Base-by-base conservation (phyloP, 2,329 filamentous ascomycete species). In the Zymoseptoria crescenta region DNA sequence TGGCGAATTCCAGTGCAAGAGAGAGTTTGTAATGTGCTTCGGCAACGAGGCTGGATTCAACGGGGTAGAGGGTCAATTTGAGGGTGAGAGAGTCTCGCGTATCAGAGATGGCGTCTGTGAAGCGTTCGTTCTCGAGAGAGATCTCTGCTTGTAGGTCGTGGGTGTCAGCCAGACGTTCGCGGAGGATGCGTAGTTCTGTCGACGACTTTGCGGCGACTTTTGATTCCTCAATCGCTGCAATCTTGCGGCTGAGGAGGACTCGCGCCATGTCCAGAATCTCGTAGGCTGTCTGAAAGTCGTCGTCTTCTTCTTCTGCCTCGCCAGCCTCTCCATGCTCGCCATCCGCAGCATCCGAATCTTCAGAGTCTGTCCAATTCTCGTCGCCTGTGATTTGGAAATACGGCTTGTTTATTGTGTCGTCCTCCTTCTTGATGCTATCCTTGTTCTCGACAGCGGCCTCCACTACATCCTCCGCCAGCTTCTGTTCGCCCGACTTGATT, bases 21-120 rank as follows among this genome's bases (percentile, higher is more conserved):
- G 93, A 96, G 27, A 99, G 86, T 76, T 96, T 97, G 79, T 89
- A 99, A 77, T 99, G 91, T 16, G 90, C 93, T 77, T 99, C 94
- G 49, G 94, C 93, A 58, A 97, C 83, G 55, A 95, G 82, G 67
- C 91, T 88, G 13, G 89, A 91, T 62, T 95, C 90, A 54, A 87
- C 81, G 0, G 89, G 82, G 71, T 90, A 91, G 2, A 97, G 81
- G 55, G 88, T 82, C 67, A 89, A 77, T 75, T 95, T 95, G 69
- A 95, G 83, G 49, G 83, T 83, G 54, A 97, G 83, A 1, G 91
- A 86, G 13, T 87, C 84, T 67, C 85, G 86, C 56, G 90, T 85
- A 74, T 99, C 94, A 52, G 85, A 82, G 56, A 96, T 89, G n/a
- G 94, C 93, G 65, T 90, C 87, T 49, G 84, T 81, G 71, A 96